Conservation (phyloP, 108 stramenopile genomes). For the Skeletonema menzelii region DNA sequence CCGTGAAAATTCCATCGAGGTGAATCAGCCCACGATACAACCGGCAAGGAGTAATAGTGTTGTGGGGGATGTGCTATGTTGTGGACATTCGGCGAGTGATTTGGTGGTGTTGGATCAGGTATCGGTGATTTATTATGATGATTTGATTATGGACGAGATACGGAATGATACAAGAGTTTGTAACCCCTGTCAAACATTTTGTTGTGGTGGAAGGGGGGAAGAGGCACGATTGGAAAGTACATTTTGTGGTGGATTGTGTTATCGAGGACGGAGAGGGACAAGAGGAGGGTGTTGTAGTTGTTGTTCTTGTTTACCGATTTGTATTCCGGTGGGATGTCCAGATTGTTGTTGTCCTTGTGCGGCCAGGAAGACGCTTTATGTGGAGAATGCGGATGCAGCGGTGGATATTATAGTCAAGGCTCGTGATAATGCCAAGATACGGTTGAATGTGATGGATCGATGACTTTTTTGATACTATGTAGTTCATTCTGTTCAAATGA, state of each 20-base stretch:
- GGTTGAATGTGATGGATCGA: conserved; percentile 36
- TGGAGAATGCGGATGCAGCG: conserved; percentile 51
- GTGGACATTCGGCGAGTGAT: conserved; percentile 38
- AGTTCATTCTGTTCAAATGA: too few relatives aligned
- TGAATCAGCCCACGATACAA: conserved; percentile 53
- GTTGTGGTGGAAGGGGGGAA: conserved; percentile 58
- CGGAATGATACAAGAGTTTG: conserved; percentile 56
- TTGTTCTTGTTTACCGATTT: conserved; percentile 26
- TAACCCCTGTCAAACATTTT: conserved; percentile 46
- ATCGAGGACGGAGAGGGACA: conserved; percentile 22
- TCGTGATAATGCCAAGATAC: conserved; percentile 54
- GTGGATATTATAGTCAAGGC: conserved; percentile 48
- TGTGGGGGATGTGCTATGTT: conserved; percentile 30
- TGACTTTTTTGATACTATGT: not conserved
- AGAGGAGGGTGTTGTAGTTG: not conserved
- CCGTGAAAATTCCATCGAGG: conserved; percentile 62
- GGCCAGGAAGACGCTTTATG: conserved; percentile 40
- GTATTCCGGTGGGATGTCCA: conserved; percentile 43
- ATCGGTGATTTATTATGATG: conserved; percentile 61
- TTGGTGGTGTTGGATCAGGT: conserved; percentile 54
- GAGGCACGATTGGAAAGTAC: conserved; percentile 46
- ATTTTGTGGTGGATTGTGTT: conserved; percentile 46
- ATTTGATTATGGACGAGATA: conserved; percentile 48
- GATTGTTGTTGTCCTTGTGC: conserved; percentile 40
- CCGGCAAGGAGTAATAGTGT: conserved; percentile 27